Conservation (phyloP, 257 asterid genomes). For the Dorcoceras hygrometricum region DNA sequence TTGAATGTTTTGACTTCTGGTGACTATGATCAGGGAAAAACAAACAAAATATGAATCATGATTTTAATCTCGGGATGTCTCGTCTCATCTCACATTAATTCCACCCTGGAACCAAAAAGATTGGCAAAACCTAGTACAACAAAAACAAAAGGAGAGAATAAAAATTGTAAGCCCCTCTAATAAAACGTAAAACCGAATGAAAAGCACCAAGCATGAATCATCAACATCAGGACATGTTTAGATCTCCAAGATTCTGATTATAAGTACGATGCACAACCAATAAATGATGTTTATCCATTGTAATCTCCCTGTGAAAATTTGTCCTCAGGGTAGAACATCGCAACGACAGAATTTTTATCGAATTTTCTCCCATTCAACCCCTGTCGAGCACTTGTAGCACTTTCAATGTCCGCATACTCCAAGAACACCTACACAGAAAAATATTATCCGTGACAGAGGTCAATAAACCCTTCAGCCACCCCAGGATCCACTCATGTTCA, state of each 20-base stretch:
- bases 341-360: slow-evolving; percentile 80
- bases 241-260: neutral
- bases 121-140: neutral
- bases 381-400: slow-evolving; percentile 76
- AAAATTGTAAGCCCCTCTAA: neutral
- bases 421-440: slow-evolving; percentile 54
- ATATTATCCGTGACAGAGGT: neutral
- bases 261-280: neutral
- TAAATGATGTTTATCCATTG: slow-evolving; percentile 40
- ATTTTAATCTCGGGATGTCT: neutral
- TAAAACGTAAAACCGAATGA: neutral
- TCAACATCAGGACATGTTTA: neutral
- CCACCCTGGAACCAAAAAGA: neutral
- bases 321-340: slow-evolving; percentile 77
- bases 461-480: neutral
- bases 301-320: slow-evolving; percentile 76
- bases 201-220: no score
- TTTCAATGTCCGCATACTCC: slow-evolving; percentile 71
- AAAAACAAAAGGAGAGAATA: neutral
- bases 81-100: neutral
- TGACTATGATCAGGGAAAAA: neutral
- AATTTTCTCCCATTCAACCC: slow-evolving; percentile 85
- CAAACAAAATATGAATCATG: neutral
- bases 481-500: neutral
- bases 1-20: neutral